phyloP scores from a whole-genome alignment of 768 basidiomycete species.

The Gloeopeniophorella convolvens region DNA sequence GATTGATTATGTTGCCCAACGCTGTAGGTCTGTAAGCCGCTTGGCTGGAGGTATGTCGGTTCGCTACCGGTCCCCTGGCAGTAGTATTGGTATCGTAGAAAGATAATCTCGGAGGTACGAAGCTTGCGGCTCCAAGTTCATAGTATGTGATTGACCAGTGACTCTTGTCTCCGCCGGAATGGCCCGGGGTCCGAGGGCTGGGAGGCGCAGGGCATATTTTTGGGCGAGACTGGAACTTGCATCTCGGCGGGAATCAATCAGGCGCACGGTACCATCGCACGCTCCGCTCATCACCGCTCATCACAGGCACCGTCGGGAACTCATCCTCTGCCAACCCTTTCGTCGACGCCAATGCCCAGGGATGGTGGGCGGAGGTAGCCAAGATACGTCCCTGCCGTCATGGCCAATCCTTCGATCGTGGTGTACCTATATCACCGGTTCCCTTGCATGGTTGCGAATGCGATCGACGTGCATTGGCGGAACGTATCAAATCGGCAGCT shows the following conservation, averaged over 20 bases:
- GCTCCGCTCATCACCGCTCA: constrained; percentile 12
- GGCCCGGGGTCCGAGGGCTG: not conserved
- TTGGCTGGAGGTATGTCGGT: too few species aligned
- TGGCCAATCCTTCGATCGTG: constrained; percentile 7
- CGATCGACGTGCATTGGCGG: too few species aligned
- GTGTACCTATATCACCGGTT: not conserved
- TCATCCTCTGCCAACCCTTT: not conserved
- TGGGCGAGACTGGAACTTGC: not conserved
- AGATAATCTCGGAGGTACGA: not conserved
- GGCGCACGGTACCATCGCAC: not conserved
- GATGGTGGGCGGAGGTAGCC: too few species aligned
- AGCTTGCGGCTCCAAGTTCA: not conserved
- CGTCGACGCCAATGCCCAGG: not conserved
- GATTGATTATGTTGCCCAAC: too few species aligned
- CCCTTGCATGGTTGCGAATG: not conserved
- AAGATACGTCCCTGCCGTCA: too few species aligned
- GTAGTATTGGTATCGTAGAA: too few species aligned
- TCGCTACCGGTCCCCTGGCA: too few species aligned
- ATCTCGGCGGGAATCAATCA: not conserved
- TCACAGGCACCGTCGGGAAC: constrained; percentile 8
- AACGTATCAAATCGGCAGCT: too few species aligned
- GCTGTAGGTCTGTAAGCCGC: too few species aligned
- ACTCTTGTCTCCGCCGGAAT: not conserved
- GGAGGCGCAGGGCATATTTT: not conserved
- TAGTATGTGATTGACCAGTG: not conserved